These are phyloP conservation scores for Phytopythium ostracodes DNA, from an alignment of 352 stramenopile genomes.

Conservation along the genomic window DNA sequence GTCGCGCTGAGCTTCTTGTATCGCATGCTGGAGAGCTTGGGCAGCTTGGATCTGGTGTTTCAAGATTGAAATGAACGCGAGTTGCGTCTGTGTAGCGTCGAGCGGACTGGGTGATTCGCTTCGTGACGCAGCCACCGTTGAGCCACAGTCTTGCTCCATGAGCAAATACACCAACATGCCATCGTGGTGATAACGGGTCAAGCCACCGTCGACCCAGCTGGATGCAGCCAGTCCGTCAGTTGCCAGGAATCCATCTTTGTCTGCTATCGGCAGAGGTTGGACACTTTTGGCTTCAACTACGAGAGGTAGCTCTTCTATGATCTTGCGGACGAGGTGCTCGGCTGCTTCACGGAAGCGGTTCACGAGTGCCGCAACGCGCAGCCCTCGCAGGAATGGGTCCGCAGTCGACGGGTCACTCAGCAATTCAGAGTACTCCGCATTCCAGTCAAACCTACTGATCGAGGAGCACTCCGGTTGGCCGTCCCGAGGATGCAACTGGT, in stretches of 20 bases:
- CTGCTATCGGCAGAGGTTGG: conserved; percentile 8
- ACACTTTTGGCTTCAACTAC: conserved; percentile 18
- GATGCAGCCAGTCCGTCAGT: conserved; percentile 22
- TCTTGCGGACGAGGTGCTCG: conserved; percentile 14
- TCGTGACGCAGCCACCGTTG: neutral
- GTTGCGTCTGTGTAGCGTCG: neutral
- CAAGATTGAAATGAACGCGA: conserved; percentile 26
- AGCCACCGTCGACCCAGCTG: neutral
- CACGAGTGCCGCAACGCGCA: neutral
- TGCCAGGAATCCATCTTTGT: conserved; percentile 32
- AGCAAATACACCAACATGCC: conserved; percentile 39
- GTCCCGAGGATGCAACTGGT: neutral
- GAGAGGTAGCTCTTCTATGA: conserved; percentile 35
- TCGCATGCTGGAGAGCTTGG: conserved; percentile 23
- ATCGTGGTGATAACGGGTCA: conserved; percentile 27
- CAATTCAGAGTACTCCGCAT: neutral
- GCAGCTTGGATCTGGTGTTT: conserved; percentile 52
- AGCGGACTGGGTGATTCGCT: neutral
- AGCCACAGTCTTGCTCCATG: too few species aligned
- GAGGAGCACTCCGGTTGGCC: neutral
- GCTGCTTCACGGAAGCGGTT: neutral
- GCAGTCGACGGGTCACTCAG: neutral
- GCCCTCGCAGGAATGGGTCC: neutral
- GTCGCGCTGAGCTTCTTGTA: conserved; percentile 12
- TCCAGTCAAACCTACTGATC: neutral